These are phyloP conservation scores for Symmetrospora coprosmae DNA, from an alignment of 768 basidiomycete species.

Conservation along the genomic window DNA sequence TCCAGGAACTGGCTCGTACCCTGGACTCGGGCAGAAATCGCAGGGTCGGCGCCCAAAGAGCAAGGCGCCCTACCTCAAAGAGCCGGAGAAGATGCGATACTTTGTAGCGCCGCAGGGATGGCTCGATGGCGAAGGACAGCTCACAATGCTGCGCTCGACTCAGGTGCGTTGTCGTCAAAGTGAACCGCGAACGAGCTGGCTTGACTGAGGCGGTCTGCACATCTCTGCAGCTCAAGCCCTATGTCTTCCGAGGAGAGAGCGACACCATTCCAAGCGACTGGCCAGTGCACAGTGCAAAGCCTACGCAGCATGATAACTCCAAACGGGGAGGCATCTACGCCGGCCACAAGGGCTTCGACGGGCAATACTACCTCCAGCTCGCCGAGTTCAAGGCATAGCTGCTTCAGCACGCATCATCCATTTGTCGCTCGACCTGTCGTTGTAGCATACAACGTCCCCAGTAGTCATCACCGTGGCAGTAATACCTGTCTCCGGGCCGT, in stretches of 20 bases:
- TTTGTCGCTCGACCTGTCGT: no score
- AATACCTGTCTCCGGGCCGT: no score
- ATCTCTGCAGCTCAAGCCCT: conserved; percentile 51
- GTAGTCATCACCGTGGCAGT: no score
- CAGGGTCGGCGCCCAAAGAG: conserved; percentile 67
- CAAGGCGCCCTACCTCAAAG: conserved; percentile 33
- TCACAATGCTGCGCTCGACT: neutral
- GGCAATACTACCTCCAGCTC: conserved; percentile 35
- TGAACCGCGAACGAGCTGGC: neutral
- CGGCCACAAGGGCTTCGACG: conserved; percentile 33
- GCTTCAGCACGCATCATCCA: no score
- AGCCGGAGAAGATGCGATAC: conserved; percentile 31
- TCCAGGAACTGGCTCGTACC: conserved; percentile 52
- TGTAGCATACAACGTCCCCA: no score
- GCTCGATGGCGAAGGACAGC: conserved; percentile 22
- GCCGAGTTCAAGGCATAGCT: conserved; percentile 23
- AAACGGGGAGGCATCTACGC: conserved; percentile 29
- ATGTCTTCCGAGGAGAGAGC: conserved; percentile 40
- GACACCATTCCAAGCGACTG: conserved; percentile 24
- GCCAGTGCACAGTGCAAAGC: conserved; percentile 33
- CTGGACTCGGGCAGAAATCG: conserved; percentile 64
- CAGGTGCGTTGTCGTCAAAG: neutral
- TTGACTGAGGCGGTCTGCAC: neutral
- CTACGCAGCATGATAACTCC: conserved; percentile 1
- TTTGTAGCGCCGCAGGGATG: conserved; percentile 31